Evolutionary conservation across 306 rosid species (phyloP).

Genomic region (Senna siamea): DNA sequence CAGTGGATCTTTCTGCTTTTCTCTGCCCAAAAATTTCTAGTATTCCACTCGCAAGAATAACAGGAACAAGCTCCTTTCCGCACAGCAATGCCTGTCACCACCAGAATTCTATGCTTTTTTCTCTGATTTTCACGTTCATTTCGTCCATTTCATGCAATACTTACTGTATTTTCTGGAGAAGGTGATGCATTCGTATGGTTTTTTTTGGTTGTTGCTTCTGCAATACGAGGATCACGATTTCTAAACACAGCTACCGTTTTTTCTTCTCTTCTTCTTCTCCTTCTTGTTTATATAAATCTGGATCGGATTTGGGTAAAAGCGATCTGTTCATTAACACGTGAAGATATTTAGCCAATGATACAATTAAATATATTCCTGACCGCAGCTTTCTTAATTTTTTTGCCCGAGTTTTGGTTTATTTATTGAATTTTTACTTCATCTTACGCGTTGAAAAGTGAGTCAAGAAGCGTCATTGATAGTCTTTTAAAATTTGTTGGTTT

Average conservation of each 20-base stretch:
- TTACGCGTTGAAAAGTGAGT: constrained; percentile 46
- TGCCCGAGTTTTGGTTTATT: background rate
- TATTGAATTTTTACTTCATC: background rate
- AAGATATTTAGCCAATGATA: background rate
- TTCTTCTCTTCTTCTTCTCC: background rate
- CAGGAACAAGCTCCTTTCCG: constrained; percentile 39
- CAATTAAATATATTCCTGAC: background rate
- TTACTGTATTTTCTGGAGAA: background rate
- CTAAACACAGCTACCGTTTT: background rate
- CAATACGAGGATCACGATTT: constrained; percentile 9
- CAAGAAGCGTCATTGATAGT: constrained; percentile 50
- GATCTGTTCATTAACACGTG: background rate
- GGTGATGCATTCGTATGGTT: background rate
- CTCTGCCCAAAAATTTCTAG: constrained; percentile 27
- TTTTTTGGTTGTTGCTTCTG: background rate
- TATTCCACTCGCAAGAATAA: too few species aligned
- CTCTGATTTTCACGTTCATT: constrained; percentile 36
- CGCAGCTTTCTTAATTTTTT: background rate
- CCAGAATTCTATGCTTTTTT: constrained; percentile 42
- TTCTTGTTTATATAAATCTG: background rate
- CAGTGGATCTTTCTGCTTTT: background rate
- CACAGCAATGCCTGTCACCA: constrained; percentile 60
- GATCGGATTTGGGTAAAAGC: constrained; percentile 10
- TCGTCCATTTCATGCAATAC: constrained; percentile 2
- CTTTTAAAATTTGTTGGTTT: constrained; percentile 36